A percentile compares a stretch with the other conserved stretches of the same genome.
These are phyloP conservation scores for Goffeauzyma gilvescens DNA, from an alignment of 768 basidiomycete genomes.

Conservation along the genomic window DNA sequence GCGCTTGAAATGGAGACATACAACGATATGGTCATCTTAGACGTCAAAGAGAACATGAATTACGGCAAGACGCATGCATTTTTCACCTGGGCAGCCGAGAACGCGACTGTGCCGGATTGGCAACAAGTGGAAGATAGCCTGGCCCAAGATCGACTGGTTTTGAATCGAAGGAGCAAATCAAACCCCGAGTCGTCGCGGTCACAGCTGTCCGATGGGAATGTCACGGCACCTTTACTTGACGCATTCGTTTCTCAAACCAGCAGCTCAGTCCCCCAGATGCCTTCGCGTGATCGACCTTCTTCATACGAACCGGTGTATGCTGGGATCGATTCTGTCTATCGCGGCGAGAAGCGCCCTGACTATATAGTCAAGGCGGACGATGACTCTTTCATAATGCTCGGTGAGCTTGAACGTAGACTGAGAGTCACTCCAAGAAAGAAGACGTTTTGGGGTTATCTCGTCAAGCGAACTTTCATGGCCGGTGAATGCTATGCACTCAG, in stretches of 20 bases:
- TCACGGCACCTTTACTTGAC: no score
- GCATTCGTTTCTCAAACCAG: no score
- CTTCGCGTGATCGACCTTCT: no score
- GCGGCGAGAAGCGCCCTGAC: slow-evolving; percentile 53
- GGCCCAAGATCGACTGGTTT: not conserved
- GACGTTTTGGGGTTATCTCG: slow-evolving; percentile 38
- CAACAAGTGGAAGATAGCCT: no score
- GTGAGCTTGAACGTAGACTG: slow-evolving; percentile 77
- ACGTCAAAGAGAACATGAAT: slow-evolving; percentile 88
- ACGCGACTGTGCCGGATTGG: slow-evolving; percentile 75
- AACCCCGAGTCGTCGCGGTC: no score
- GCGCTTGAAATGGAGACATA: slow-evolving; percentile 77
- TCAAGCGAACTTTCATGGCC: slow-evolving; percentile 85
- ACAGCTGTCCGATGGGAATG: no score
- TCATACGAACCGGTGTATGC: not conserved
- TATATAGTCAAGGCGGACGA: slow-evolving; percentile 89
- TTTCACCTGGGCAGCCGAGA: slow-evolving; percentile 78
- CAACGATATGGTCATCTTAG: slow-evolving; percentile 41
- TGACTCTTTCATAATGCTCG: slow-evolving; percentile 84
- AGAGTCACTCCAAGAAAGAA: slow-evolving; percentile 50
- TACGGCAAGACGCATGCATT: slow-evolving; percentile 76
- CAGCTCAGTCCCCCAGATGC: no score
- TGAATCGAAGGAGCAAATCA: no score
- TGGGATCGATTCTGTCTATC: slow-evolving; percentile 12
- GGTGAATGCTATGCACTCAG: slow-evolving; percentile 83